These are phyloP conservation scores for Brachypodium distachyon DNA, from an alignment of 202 grass and related monocot genomes.

Conservation along the genomic window DNA sequence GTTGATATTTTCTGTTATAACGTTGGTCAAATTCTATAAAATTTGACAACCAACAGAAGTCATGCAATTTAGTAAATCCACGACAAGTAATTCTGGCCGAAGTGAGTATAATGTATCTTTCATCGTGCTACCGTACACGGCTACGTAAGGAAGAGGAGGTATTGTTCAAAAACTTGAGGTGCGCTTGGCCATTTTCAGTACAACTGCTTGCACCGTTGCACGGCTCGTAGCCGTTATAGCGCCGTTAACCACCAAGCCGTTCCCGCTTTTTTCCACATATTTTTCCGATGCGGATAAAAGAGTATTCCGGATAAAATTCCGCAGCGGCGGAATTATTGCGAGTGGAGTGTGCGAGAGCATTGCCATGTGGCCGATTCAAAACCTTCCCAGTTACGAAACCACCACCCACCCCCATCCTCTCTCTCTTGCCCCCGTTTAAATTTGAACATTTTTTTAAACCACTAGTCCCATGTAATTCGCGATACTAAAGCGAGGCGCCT, in stretches of 20 bases:
- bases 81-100: too few species aligned
- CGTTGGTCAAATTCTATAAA: too few species aligned
- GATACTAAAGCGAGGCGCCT: slow-evolving; percentile 9
- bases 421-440: slow-evolving; percentile 13
- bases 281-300: too few species aligned
- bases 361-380: slow-evolving; percentile 38
- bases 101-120: too few species aligned
- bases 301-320: too few species aligned
- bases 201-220: neutral
- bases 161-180: neutral
- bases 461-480: slow-evolving; percentile 26
- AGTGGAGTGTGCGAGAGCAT: neutral
- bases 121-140: too few species aligned
- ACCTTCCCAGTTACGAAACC: slow-evolving; percentile 8
- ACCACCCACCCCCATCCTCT: neutral
- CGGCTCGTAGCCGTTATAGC: neutral
- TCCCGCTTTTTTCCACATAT: too few species aligned
- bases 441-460: slow-evolving; percentile 34
- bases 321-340: neutral
- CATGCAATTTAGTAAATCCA: too few species aligned
- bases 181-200: neutral
- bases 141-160: too few species aligned
- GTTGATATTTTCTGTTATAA: too few species aligned
- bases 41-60: too few species aligned
- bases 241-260: too few species aligned